Base-by-base conservation (phyloP, 2,329 filamentous ascomycete species). In the Fusarium sambucinum region DNA sequence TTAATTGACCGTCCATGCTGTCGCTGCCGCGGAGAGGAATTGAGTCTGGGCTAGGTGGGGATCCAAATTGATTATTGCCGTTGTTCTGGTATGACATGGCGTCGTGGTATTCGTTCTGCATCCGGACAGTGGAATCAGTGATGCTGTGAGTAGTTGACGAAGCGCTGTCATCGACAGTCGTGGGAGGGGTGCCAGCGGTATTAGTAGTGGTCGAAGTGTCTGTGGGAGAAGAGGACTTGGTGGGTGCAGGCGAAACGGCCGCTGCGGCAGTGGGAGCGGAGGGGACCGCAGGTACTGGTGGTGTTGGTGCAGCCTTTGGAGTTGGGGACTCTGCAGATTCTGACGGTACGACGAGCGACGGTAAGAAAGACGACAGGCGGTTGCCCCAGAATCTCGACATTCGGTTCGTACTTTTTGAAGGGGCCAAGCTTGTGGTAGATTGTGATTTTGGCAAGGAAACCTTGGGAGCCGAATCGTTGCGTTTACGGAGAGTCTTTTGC, bases 341-440 rank as follows among this genome's bases (percentile, higher is more conserved):
- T 75, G 74, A 66, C 41, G 75, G 73, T 57, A 76, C 54, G 46
- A 77, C 81, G 75, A 82, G 80, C 69, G 77, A 76, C 47, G 79
- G 80, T 46, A 80, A 70, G 41, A 80, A 71, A 21, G 77, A 75
- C 41, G 78, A 80, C 42, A 80, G 62, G 59, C 79, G 78, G 48
- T 74, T 70, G 57, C 75, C 70, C 80, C 79, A 81, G 38, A 73
- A 77, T 55, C 71, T 75, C 32, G 80, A 75, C 69, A 77, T 80
- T 68, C 73, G 76, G 41, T 55, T 66, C 42, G 69, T 63, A 6
- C 57, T 52, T 27, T 66, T 70, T 17, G 38, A 45, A 19, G 64
- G 69, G 33, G 52, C 42, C 29, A 52, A 63, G 48, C 35, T 69
- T 70, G 48, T 67, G 46, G 53, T 63, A 32, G 67, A 70, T 21